Evolutionary conservation across 768 basidiomycete species (phyloP).

Genomic region (Phylloporus scabripes): DNA sequence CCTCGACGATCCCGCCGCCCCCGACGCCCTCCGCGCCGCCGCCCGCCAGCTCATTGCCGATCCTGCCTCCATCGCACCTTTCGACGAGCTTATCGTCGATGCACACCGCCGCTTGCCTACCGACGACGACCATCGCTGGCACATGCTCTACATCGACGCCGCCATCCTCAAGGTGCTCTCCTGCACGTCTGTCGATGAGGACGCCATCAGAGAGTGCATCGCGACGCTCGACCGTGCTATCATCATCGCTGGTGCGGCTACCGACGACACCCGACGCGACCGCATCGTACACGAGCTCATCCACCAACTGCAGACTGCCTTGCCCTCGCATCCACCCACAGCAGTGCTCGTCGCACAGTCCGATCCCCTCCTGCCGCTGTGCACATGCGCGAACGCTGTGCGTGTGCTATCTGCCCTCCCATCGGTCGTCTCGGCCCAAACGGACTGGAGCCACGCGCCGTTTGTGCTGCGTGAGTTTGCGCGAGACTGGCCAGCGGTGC

Average conservation of each 20-base stretch:
- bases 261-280: constrained; percentile 55
- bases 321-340: constrained; percentile 4
- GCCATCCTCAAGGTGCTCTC: constrained; percentile 53
- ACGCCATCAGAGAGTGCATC: constrained; percentile 42
- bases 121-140: constrained; percentile 43
- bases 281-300: constrained; percentile 59
- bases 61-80: neutral
- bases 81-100: constrained; percentile 38
- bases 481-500: constrained; percentile 73
- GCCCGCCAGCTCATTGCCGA: constrained; percentile 5
- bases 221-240: constrained; percentile 70
- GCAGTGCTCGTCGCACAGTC: constrained; percentile 6
- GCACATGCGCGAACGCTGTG: constrained; percentile 28
- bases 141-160: constrained; percentile 72
- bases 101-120: constrained; percentile 50
- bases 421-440: constrained; percentile 52
- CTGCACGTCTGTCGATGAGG: constrained; percentile 22
- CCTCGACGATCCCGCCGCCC: constrained; percentile 3
- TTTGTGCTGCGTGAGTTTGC: constrained; percentile 71
- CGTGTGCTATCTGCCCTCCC: constrained; percentile 45
- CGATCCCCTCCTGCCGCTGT: neutral
- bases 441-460: constrained; percentile 41
- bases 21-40: constrained; percentile 6
- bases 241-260: constrained; percentile 70
- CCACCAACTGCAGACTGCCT: constrained; percentile 46